Conservation (phyloP, 345 rosid genomes). For the Populus ilicifolia region DNA sequence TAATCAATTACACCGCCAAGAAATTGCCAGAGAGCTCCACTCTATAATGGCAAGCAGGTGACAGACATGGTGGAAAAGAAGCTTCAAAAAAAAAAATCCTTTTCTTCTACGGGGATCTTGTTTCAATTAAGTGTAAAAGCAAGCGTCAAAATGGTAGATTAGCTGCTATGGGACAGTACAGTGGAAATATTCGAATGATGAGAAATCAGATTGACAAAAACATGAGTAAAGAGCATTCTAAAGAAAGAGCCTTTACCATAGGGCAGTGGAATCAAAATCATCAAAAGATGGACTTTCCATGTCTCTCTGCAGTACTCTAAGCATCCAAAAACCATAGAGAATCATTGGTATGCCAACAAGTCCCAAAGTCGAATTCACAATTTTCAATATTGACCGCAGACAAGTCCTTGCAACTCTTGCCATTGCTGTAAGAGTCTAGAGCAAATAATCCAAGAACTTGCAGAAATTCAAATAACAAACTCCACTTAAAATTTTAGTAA, state of each 20-base stretch:
- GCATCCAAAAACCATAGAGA: conserved; percentile 52
- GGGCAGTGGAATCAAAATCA: conserved; percentile 26
- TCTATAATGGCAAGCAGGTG: not conserved
- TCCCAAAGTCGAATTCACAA: conserved; percentile 42
- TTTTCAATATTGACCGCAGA: conserved; percentile 36
- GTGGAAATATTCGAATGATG: not conserved
- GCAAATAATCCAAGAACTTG: no score
- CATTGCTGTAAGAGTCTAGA: conserved; percentile 13
- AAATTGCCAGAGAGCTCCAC: not conserved
- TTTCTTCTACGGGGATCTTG: not conserved
- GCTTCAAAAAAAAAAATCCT: not conserved
- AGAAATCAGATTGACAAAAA: not conserved
- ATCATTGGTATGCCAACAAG: conserved; percentile 49
- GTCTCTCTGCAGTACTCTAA: conserved; percentile 50
- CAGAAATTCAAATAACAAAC: not conserved
- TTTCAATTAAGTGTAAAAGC: not conserved
- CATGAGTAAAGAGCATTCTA: not conserved
- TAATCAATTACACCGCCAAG: not conserved
- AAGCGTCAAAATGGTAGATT: not conserved
- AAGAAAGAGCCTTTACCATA: conserved; percentile 23
- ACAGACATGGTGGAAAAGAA: not conserved
- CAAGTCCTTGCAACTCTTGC: conserved; percentile 29
- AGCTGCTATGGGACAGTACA: not conserved
- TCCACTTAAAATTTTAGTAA: not conserved
- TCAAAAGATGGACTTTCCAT: conserved; percentile 26